These are phyloP conservation scores for Chaetomium strumarium DNA, from an alignment of 2,329 filamentous ascomycete species.

Conservation along the genomic window DNA sequence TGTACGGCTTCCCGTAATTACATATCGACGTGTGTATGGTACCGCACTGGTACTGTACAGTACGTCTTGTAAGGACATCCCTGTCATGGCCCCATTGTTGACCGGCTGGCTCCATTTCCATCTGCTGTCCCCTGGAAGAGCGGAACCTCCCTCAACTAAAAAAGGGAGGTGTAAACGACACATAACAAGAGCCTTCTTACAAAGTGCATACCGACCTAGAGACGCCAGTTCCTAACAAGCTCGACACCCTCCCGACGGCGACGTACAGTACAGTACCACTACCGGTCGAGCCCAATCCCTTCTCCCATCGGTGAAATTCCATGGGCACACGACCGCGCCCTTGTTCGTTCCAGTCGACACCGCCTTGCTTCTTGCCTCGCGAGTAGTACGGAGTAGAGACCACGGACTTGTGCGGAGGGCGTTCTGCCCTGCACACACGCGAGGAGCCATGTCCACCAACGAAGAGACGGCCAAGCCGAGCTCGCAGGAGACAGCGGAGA, in stretches of 20 bases:
- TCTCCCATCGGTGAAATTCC: slow-evolving; percentile 8
- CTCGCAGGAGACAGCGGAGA: background rate
- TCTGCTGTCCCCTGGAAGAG: slow-evolving; percentile 10
- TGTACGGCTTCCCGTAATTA: slow-evolving; percentile 2
- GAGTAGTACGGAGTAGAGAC: background rate
- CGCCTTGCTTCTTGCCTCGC: background rate
- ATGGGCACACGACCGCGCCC: slow-evolving; percentile 15
- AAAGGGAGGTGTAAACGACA: slow-evolving; percentile 1
- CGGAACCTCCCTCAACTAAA: background rate
- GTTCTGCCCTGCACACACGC: background rate
- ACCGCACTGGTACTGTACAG: background rate
- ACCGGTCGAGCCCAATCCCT: background rate
- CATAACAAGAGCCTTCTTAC: background rate
- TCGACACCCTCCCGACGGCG: background rate
- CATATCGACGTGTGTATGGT: background rate
- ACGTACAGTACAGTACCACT: background rate
- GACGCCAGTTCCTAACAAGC: background rate
- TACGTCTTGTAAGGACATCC: background rate
- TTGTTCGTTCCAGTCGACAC: slow-evolving; percentile 4
- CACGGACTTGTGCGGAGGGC: slow-evolving; percentile 1
- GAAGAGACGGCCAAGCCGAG: slow-evolving; percentile 13
- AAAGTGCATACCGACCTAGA: background rate
- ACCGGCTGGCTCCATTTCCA: slow-evolving; percentile 7
- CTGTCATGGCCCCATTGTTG: slow-evolving; percentile 1
- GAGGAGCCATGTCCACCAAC: slow-evolving; percentile 16